Base-by-base conservation (phyloP, 116 monocot species). In the Phalaenopsis hybrid region DNA sequence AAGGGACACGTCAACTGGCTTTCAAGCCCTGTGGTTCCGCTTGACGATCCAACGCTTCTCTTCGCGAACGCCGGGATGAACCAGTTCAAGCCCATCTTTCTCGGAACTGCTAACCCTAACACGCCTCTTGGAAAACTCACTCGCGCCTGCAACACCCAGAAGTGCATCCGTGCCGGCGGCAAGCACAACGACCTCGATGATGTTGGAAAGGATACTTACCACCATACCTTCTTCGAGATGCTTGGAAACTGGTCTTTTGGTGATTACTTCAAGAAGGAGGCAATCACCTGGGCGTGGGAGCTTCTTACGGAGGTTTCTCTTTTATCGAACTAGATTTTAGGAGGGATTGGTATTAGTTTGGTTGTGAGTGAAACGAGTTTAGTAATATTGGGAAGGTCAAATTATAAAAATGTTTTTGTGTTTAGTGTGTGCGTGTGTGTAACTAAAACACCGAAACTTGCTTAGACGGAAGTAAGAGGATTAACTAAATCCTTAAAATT, bases 171-270 rank as follows among this genome's bases (percentile, higher is more conserved):
- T 41, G 99, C 99, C 17, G 99, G 99, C 16, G 99, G 99, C 49
- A 95, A 99, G 92, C 99, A 99, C 85, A 99, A 99, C 78, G 99
- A 99, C 79, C 87, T 99, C 37, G 99, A 99, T 75, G 99, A 99
- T 34, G 99, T 99, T 16, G 99, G 99, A 7, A 99, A 99, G 86
- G 98, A 98, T 44, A 98, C 93, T 0, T 98, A 95, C 78, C 98
- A 98, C 77, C 98, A 98, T 52, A 98, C 99, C 21, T 99, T 99
- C 89, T 99, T 99, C 76, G 99, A 99, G 92, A 99, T 99, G 99
- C 89, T 99, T 1, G 99, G 99, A 43, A 99, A 99, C 58, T 99
- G 99, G 99, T 99, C 99, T 0, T 99, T 99, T 72, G 99, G 99
- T 67, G 95, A 95, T 82, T 99, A 99, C 81, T 99, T 99, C 85